Conservation (phyloP, 1,284 basidiomycete genomes). For the Phellinidium pouzarii region DNA sequence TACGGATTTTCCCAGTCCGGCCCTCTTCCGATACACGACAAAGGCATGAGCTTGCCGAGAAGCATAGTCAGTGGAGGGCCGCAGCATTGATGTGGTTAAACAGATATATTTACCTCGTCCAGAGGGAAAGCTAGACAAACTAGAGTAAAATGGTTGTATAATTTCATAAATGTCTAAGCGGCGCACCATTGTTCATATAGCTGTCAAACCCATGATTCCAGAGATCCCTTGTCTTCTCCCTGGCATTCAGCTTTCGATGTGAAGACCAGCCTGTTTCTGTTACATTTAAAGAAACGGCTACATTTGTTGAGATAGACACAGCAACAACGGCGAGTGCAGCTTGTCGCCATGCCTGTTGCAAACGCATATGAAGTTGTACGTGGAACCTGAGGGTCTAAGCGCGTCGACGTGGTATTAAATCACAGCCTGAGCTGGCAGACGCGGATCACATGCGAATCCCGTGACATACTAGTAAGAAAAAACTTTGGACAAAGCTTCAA, state of each 20-base stretch:
- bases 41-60: slow-evolving; percentile 61
- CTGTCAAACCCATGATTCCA: slow-evolving; percentile 81
- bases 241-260: slow-evolving; percentile 54
- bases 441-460: neutral
- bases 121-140: slow-evolving; percentile 61
- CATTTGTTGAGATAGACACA: slow-evolving; percentile 39
- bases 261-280: slow-evolving; percentile 43
- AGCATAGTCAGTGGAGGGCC: slow-evolving; percentile 8
- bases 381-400: neutral
- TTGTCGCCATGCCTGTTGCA: slow-evolving; percentile 54
- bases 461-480: neutral
- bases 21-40: slow-evolving; percentile 80
- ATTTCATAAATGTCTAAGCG: neutral
- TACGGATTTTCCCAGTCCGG: slow-evolving; percentile 77
- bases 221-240: slow-evolving; percentile 62
- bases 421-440: neutral
- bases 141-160: slow-evolving; percentile 1
- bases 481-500: too few species aligned
- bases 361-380: slow-evolving; percentile 48
- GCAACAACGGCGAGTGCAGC: slow-evolving; percentile 43
- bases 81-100: too few species aligned
- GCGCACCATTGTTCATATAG: slow-evolving; percentile 71
- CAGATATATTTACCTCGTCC: slow-evolving; percentile 75
- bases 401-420: slow-evolving; percentile 13
- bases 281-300: slow-evolving; percentile 28